Conservation (phyloP, 306 rosid species). For the Gillenia trifoliata region DNA sequence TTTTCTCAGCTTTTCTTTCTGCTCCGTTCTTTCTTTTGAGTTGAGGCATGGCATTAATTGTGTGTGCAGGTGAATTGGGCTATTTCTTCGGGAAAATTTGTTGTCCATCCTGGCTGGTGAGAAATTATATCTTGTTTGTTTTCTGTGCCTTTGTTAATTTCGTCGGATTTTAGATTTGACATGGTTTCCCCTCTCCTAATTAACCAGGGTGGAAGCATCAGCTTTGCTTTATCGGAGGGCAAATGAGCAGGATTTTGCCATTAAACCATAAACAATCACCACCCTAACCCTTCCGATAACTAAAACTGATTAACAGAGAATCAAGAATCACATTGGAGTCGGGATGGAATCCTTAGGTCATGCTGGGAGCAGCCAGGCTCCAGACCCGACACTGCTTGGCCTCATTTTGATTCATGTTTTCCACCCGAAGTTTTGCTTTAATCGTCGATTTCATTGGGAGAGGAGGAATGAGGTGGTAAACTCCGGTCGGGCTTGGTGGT, state of each 20-base stretch:
- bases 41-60: constrained; percentile 13
- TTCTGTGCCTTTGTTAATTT: background rate
- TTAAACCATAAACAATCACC: constrained; percentile 49
- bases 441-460: background rate
- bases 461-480: background rate
- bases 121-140: constrained; percentile 12
- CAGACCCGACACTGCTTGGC: constrained; percentile 25
- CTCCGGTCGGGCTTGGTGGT: background rate
- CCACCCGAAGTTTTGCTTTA: constrained; percentile 11
- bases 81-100: constrained; percentile 62
- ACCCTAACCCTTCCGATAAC: constrained; percentile 34
- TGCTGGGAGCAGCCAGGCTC: constrained; percentile 18
- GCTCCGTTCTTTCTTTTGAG: background rate
- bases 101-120: constrained; percentile 96
- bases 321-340: constrained; percentile 25
- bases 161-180: constrained; percentile 17
- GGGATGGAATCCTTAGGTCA: constrained; percentile 19
- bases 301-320: constrained; percentile 42
- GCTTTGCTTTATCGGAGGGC: constrained; percentile 98
- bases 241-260: constrained; percentile 83
- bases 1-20: background rate
- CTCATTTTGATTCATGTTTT: constrained; percentile 9
- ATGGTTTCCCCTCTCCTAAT: constrained; percentile 6
- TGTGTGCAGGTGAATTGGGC: constrained; percentile 93
- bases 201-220: constrained; percentile 98